Base-by-base conservation (phyloP, 1,139 yeast genomes). In the Scheffersomyces insectosa region DNA sequence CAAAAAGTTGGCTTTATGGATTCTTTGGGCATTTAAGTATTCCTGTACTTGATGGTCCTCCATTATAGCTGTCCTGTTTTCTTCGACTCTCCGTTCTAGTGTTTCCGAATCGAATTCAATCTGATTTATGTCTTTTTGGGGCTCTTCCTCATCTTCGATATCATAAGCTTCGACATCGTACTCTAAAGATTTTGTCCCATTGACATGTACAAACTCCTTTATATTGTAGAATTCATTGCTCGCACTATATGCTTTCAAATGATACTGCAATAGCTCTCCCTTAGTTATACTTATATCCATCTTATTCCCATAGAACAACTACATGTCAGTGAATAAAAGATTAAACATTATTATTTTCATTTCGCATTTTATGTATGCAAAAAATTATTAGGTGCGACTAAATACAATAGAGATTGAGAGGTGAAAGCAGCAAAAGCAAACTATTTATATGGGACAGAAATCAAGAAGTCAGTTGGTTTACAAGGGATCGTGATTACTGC, bases 1-100 rank as follows among this genome's bases (percentile, higher is more conserved):
- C 20, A 56, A 39, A 41, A 67, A 67, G 30, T 54, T 54, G 11
- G 42, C 44, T 33, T 44, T 49, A 41, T 66, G 71, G 4, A 44
- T 41, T 35, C 50, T 42, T 41, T 57, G 64, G 5, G 49, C 39
- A 27, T 43, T 49, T 9, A 60, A 9, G 42, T 52, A 66, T 9
- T 50, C 50, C 35, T 54, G 54, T 3, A 47, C 52, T 4, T 41
- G 37, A 37, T 49, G 57, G 27, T 52, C 50, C 11, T 49, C 46
- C 23, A 45, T 31, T 2, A 46, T 40, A 8, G 45, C 40, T 5
- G 50, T 51, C 11, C 48, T 35, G 23, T 46, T 43, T 11, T 39
- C 36, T 6, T 40, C 38, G 5, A 52, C n/a, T 9, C 41, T 29
- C 12, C 30, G 33, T 11, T 50, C 57, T 5, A 60, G 42, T 2